Evolutionary conservation across 1,284 basidiomycete species (phyloP), one percentile per base, ranked within the genome.

Genomic region (Dichomitus squalens): DNA sequence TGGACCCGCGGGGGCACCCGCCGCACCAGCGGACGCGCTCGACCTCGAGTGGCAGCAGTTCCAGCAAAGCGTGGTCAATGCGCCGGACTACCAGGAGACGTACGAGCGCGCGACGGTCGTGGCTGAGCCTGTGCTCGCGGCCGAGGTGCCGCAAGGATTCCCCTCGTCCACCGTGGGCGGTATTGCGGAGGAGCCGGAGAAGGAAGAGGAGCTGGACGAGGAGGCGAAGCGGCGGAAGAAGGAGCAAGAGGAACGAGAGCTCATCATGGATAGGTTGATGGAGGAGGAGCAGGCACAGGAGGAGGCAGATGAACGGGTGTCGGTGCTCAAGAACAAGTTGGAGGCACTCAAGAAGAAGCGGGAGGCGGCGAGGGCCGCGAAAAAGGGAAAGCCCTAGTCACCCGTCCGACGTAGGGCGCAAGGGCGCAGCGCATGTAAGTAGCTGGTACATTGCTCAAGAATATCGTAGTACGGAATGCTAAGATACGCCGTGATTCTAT

Each of bases 281-380:
- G 90, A 92, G 40, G 90, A 93, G 73, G 90, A 93, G 70, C 79
- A 84, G 53, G 87, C 85, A 23, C 90, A 93, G 75, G 91, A 93
- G 69, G 90, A 93, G 69, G 91, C 89, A 14, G 91, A 93, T 69
- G 85, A 85, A 74, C 84, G 83, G 57, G 90, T 92, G 3, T 70
- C 71, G 11, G 64, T 79, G 44, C 78, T 93, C 73, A 92, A 87
- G 73, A 81, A 74, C 35, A 79, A 79, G 64, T 67, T 92, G 36
- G 87, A 88, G 52, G 78, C 81, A 5, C 70, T 91, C 64, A 84
- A 81, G 66, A 77, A 76, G 68, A 81, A 76, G 68, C 76, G 87
- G 43, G 79, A 81, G 65, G 75, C 75, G 23, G 76, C 75, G 43
- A 70, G 68, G 55, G 60, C 66, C 12, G 62, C 49, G 49, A 69